Conservation (phyloP, 768 basidiomycete species). For the Amanita exitialis region DNA sequence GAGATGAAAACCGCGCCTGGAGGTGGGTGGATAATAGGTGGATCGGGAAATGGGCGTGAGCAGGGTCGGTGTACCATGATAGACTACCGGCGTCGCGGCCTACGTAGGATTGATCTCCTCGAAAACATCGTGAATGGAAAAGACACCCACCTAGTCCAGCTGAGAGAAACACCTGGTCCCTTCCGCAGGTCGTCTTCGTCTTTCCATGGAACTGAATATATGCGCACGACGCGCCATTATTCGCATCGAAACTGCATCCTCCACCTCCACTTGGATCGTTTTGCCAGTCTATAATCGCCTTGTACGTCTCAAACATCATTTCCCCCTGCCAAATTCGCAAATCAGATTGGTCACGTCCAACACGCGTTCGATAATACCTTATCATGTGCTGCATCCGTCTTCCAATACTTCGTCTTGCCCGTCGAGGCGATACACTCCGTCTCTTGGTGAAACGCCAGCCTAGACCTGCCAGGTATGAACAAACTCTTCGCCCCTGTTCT, state of each 20-base stretch:
- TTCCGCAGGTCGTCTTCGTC: slow-evolving; percentile 22
- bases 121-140: not conserved
- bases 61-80: slow-evolving; percentile 27
- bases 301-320: slow-evolving; percentile 32
- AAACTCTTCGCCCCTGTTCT: slow-evolving; percentile 29
- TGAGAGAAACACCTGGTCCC: slow-evolving; percentile 34
- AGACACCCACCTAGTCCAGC: slow-evolving; percentile 29
- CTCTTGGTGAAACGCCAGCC: slow-evolving; percentile 21
- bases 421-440: slow-evolving; percentile 23
- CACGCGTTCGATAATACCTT: slow-evolving; percentile 15
- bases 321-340: slow-evolving; percentile 21
- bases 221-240: slow-evolving; percentile 22
- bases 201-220: slow-evolving; percentile 43
- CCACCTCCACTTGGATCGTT: slow-evolving; percentile 9
- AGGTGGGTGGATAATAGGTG: slow-evolving; percentile 27
- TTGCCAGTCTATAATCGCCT: slow-evolving; percentile 31
- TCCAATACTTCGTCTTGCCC: slow-evolving; percentile 20
- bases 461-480: slow-evolving; percentile 28
- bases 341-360: not conserved
- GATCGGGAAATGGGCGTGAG: not conserved
- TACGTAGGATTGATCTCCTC: not conserved
- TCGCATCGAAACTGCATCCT: slow-evolving; percentile 21
- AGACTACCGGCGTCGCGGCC: slow-evolving; percentile 15
- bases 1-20: slow-evolving; percentile 22
- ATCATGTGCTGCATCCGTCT: slow-evolving; percentile 39